Evolutionary conservation across 306 rosid genomes (phyloP), one percentile per base, ranked within the genome.

Genomic region (Vigna trinervia): DNA sequence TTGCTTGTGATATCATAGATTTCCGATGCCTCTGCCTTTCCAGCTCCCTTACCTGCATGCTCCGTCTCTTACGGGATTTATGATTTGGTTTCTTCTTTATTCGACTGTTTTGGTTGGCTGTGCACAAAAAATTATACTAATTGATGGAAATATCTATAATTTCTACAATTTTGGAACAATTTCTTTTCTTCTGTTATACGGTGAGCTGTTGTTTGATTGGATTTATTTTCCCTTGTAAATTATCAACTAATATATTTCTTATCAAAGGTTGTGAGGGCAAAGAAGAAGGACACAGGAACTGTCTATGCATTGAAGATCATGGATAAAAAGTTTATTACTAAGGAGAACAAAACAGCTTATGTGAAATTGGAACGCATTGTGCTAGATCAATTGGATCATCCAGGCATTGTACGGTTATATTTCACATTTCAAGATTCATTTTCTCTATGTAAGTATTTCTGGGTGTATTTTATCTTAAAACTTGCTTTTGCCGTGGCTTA

Each of bases 321-420:
- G 99, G 99, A 96, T 83, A 96, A 96, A 77, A 96, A 93, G 61
- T 96, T 94, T 80, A 94, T 94, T 52, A 94, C 98, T 52, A 94
- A 94, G 84, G 98, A 94, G 84, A 94, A 94, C 69, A 94, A 94
- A 88, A 94, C 98, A 56, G 93, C 98, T 82, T 92, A 94, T 82
- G 98, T 94, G 84, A 94, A 92, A 89, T 78, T 94, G 96, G 98
- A 94, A 82, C 92, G 98, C 43, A 90, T 94, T 80, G 98, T 94
- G 75, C 96, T 94, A 72, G 98, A 94, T 86, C 98, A 94, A 72
- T 77, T 94, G 86, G 97, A 94, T 81, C 98, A 94, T 88, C 97
- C 97, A 64, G 99, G 97, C 85, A 86, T 96, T 74, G 94, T 96
- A 82, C 86, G 91, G 78, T 91, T 96, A 81, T 93, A 81, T 89